Evolutionary conservation across 1,284 basidiomycete species (phyloP).

Genomic region (Ceratobasidium sp.): DNA sequence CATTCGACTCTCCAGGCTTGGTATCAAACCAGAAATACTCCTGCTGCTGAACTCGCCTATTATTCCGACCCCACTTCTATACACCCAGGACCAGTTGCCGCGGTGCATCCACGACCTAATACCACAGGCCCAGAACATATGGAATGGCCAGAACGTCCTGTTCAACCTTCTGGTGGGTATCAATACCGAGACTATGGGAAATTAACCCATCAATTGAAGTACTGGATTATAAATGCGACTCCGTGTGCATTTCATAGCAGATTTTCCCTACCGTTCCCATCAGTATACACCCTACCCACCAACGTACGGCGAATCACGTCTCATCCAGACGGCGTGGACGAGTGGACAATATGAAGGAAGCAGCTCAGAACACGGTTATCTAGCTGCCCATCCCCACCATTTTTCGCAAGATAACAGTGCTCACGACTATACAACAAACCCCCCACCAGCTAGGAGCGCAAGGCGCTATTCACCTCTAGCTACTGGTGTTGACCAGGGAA

Average conservation of each 20-base stretch:
- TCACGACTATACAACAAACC: background rate
- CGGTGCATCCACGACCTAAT: background rate
- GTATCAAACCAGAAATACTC: constrained; percentile 13
- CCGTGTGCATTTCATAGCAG: background rate
- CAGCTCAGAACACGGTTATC: background rate
- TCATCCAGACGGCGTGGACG: background rate
- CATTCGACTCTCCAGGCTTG: background rate
- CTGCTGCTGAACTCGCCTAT: background rate
- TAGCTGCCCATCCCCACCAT: background rate
- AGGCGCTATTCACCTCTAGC: background rate
- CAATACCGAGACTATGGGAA: constrained; percentile 36
- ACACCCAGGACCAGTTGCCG: background rate
- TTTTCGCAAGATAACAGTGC: background rate
- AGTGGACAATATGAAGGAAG: background rate
- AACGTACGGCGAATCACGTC: background rate
- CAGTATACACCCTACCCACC: background rate
- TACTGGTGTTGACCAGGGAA: background rate
- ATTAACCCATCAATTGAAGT: constrained; percentile 29
- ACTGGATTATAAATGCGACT: constrained; percentile 23
- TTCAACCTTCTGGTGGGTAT: background rate
- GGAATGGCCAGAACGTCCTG: constrained; percentile 5
- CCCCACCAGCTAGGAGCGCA: background rate
- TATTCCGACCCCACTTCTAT: background rate
- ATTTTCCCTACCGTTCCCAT: constrained; percentile 8
- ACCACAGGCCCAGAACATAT: background rate